phyloP scores from a whole-genome alignment of 1,139 yeast species.

The Saccharomyces pastorianus region DNA sequence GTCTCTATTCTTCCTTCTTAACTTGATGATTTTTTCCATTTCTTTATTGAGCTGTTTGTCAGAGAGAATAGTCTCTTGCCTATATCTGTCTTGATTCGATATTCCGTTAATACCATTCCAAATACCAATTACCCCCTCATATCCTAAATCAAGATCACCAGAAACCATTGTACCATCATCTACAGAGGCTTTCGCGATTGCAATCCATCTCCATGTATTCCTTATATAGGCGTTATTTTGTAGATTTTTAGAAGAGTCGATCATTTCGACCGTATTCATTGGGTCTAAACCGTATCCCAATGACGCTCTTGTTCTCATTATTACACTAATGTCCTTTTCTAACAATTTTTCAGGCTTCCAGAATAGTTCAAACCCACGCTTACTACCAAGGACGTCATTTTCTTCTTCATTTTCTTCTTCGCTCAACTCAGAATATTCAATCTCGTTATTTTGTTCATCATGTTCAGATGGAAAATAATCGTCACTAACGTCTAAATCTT shows the following conservation, averaged over 20 bases:
- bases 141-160: conserved; percentile 67
- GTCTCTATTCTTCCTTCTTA: conserved; percentile 24
- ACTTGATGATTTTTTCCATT: conserved; percentile 32
- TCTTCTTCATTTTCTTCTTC: conserved; percentile 13
- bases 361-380: conserved; percentile 20
- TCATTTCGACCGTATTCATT: conserved; percentile 50
- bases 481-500: conserved; percentile 29
- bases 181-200: conserved; percentile 59
- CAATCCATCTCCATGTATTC: conserved; percentile 87
- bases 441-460: conserved; percentile 16
- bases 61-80: conserved; percentile 31
- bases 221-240: conserved; percentile 54
- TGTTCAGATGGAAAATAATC: conserved; percentile 20
- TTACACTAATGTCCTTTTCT: conserved; percentile 55
- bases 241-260: conserved; percentile 45
- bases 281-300: conserved; percentile 71
- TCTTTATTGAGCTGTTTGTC: conserved; percentile 44
- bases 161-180: conserved; percentile 63
- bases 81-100: conserved; percentile 46
- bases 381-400: conserved; percentile 16
- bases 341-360: conserved; percentile 35
- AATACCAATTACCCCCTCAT: conserved; percentile 79
- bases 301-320: conserved; percentile 61
- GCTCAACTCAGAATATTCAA: background rate
- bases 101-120: conserved; percentile 78